Evolutionary conservation across 2,329 filamentous ascomycete species (phyloP), one percentile per base, ranked within the genome.

Genomic region (Bimuria novae-zelandiae): DNA sequence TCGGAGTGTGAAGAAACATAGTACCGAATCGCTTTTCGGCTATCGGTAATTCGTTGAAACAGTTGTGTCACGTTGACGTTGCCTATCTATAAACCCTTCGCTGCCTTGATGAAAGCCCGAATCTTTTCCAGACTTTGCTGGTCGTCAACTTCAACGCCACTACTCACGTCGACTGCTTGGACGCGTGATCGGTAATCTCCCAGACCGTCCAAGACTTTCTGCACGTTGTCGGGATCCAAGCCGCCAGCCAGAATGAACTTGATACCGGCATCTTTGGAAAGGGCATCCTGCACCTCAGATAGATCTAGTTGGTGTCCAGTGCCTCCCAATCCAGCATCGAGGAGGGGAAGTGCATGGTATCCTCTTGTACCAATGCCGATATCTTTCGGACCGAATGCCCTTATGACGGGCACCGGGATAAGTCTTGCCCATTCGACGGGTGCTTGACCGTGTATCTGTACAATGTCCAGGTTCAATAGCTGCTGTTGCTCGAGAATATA

Each of bases 371-470:
- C 85, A 40, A 96, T 78, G 0, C 87, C 89, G n/a, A 84, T 76
- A 45, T 92, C 85, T 2, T 82, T 84, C 0, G 92, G 91, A 48
- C 86, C 85, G 76, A 97, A 99, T 44, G 88, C 89, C 60, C 86
- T 87, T 59, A 99, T 86, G 4, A 99, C 92, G 0, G 94, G 94
- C 0, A 97, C 92, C 1, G 94, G 92, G 43, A 99, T 91, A n/a
- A 89, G 76, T 40, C 77, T 83, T 1, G 92, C 88, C 92, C 93
- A 99, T 71, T 99, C 94, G 3, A 97, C 67, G 2, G 94, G 93
- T 71, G 99, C 95, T 41, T 88, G 83, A 7, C 94, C 95, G 69
- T 99, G 94, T 2, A 99, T 83, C 70, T 99, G 94, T 6, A 99
- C 90, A 48, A 96, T 78, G 70, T 99, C 94, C 37, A 99, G 83